phyloP scores from a whole-genome alignment of 1,284 basidiomycete species.

The Leccinum solheimii region DNA sequence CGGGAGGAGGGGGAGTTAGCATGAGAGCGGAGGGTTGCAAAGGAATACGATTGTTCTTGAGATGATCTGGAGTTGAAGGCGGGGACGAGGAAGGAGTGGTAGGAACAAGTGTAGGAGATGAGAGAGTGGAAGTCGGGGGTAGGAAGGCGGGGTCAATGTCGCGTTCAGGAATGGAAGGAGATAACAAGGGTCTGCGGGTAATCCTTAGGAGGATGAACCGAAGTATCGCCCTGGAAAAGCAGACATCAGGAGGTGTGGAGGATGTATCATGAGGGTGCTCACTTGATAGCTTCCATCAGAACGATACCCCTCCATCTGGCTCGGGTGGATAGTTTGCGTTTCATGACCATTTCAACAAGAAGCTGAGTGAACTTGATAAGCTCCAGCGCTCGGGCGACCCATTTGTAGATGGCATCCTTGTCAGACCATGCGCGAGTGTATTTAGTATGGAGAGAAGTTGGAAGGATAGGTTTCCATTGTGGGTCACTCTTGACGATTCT shows the following conservation, averaged over 20 bases:
- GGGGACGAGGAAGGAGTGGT: constrained; percentile 54
- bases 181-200: constrained; percentile 73
- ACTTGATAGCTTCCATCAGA: constrained; percentile 81
- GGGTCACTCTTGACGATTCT: constrained; percentile 62
- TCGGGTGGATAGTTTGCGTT: constrained; percentile 62
- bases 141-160: constrained; percentile 78
- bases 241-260: constrained; percentile 8
- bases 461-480: constrained; percentile 69
- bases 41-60: constrained; percentile 74
- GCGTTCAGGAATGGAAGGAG: constrained; percentile 79
- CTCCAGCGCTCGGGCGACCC: constrained; percentile 71
- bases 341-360: constrained; percentile 83
- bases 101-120: constrained; percentile 58
- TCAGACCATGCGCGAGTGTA: constrained; percentile 85
- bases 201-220: constrained; percentile 69
- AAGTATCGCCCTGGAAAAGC: constrained; percentile 59
- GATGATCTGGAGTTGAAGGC: constrained; percentile 66
- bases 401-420: constrained; percentile 66
- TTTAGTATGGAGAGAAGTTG: constrained; percentile 66
- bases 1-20: constrained; percentile 52
- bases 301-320: constrained; percentile 73
- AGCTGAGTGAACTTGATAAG: constrained; percentile 79
- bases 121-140: constrained; percentile 52
- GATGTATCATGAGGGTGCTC: constrained; percentile 29
- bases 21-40: constrained; percentile 55